These are phyloP conservation scores for Teratosphaeria viscida DNA, from an alignment of 2,329 filamentous ascomycete genomes.

Conservation along the genomic window DNA sequence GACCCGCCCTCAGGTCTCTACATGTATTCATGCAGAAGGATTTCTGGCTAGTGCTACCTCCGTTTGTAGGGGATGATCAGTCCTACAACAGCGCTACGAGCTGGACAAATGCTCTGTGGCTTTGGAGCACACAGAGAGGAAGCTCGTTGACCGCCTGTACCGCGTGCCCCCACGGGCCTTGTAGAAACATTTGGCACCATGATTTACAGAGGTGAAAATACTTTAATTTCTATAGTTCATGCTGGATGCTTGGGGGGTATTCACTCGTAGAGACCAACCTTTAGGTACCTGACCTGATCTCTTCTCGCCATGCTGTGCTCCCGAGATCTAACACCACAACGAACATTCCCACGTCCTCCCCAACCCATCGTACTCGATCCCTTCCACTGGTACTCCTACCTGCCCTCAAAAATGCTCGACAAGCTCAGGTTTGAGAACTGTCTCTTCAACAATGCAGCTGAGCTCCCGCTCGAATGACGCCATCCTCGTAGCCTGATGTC, in stretches of 20 bases:
- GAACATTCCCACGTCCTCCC: slow-evolving; percentile 1
- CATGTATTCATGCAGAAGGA: too few relatives aligned
- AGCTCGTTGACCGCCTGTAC: too few relatives aligned
- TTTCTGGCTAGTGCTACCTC: too few relatives aligned
- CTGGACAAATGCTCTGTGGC: too few relatives aligned
- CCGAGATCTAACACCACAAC: slow-evolving; percentile 2
- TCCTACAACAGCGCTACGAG: too few relatives aligned
- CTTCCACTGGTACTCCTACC: neutral
- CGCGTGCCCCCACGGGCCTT: too few relatives aligned
- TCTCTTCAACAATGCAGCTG: neutral
- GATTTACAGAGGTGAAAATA: neutral
- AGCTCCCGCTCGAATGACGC: neutral
- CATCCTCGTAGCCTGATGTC: neutral
- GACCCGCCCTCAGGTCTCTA: too few relatives aligned
- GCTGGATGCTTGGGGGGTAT: neutral
- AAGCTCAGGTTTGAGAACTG: neutral
- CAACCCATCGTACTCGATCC: neutral
- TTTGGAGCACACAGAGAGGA: too few relatives aligned
- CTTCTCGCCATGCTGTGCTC: neutral
- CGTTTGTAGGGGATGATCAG: too few relatives aligned
- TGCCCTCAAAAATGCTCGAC: neutral
- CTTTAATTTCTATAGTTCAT: neutral
- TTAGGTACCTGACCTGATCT: neutral
- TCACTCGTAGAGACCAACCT: neutral
- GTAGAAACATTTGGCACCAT: too few relatives aligned